These are phyloP conservation scores for Colletotrichum musicola DNA, from an alignment of 2,329 filamentous ascomycete species.

Conservation along the genomic window DNA sequence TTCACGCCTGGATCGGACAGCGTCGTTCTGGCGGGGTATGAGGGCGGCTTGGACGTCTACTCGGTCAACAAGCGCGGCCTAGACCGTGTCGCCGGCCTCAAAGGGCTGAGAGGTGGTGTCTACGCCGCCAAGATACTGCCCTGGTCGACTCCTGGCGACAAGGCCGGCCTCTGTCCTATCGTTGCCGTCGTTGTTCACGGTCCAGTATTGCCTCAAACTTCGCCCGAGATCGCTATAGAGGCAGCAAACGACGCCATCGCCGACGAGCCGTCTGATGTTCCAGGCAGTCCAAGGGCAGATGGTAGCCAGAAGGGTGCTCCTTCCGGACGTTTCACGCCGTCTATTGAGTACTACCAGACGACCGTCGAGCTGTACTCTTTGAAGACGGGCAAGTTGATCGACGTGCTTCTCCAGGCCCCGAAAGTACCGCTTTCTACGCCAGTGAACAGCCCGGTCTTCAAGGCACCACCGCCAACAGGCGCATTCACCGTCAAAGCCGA, in stretches of 20 bases:
- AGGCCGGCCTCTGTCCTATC: constrained; percentile 74
- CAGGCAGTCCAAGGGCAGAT: constrained; percentile 57
- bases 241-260: constrained; percentile 52
- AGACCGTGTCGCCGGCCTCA: constrained; percentile 77
- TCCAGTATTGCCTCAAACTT: constrained; percentile 66
- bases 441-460: constrained; percentile 72
- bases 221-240: constrained; percentile 52
- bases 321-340: constrained; percentile 50
- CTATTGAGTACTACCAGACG: constrained; percentile 80
- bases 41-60: constrained; percentile 83
- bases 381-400: constrained; percentile 77
- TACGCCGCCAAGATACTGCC: constrained; percentile 86
- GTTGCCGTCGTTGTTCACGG: constrained; percentile 86
- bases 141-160: constrained; percentile 69
- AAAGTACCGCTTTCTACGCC: constrained; percentile 70
- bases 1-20: constrained; percentile 63
- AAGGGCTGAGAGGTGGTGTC: constrained; percentile 83
- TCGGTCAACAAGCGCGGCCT: constrained; percentile 78
- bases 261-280: constrained; percentile 56
- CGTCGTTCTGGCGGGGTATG: constrained; percentile 81
- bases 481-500: constrained; percentile 81
- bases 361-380: constrained; percentile 91
- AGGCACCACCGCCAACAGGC: constrained; percentile 77
- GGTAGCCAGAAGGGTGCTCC: constrained; percentile 53
- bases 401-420: constrained; percentile 79